Evolutionary conservation across 2,329 filamentous ascomycete genomes (phyloP), one percentile per base, ranked within the genome.

Genomic region (Xenoacremonium recifei): DNA sequence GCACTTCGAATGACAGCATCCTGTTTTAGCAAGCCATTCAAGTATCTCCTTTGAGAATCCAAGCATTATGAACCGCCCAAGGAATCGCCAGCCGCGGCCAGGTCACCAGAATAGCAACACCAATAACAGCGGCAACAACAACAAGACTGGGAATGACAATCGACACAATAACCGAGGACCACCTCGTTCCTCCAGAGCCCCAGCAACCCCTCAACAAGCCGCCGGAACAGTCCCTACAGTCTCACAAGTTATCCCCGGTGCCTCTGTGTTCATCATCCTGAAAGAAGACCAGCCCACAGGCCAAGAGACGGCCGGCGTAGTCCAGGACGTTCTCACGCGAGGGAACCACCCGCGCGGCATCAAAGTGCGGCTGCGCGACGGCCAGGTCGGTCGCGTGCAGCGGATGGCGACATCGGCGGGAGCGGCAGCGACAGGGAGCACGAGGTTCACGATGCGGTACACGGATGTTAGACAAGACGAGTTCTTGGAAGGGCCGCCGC

Each of bases 241-340:
- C n/a, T 58, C 59, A 10, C 65, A 81, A 48, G 81, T 88, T 21
- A 50, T 77, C 4, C 73, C 76, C 0, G 86, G 85, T 25, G 78
- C 82, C 4, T 49, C 59, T 4, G 87, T 91, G 39, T 85, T 82
- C 36, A 87, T 92, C 41, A 72, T 91, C 1, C 73, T 90, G 21
- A 92, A 92, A 57, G 72, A 77, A 47, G 87, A 92, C 63, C 87
- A 92, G 60, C 78, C 77, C 2, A 89, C 85, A 0, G 87, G 87
- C 6, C 76, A 77, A 34, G 82, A 88, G 54, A 86, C 89, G 2
- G 69, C 73, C 33, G 87, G 87, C 18, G 64, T 73, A 5, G 80
- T 92, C 2, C 73, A 75, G 39, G 79, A 89, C 34, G 63, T 91
- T 0, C 71, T 92, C 35, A 91, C 87, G 3, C 71, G 78, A 2